phyloP scores from a whole-genome alignment of 2,329 filamentous ascomycete species.

The Blastomyces gilchristii region DNA sequence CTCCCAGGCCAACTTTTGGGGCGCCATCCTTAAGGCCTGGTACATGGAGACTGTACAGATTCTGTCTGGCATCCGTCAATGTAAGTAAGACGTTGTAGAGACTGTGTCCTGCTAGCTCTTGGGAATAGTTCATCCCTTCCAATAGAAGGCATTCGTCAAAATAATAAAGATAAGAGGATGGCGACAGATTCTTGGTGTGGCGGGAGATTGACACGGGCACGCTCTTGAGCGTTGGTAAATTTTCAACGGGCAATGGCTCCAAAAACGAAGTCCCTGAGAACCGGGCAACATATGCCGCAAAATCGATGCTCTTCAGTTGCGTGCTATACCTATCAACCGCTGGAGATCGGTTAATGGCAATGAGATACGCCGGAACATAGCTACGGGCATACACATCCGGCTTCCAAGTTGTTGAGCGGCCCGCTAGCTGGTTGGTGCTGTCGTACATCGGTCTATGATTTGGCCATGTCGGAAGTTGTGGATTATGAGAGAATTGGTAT shows the following conservation, averaged over 20 bases:
- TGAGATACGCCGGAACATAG: conserved; percentile 20
- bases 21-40: conserved; percentile 21
- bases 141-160: conserved; percentile 20
- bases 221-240: conserved; percentile 12
- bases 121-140: conserved; percentile 17
- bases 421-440: not conserved
- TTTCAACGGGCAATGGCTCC: conserved; percentile 10
- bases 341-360: conserved; percentile 21
- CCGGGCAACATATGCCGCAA: conserved; percentile 15
- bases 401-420: conserved; percentile 1
- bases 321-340: conserved; percentile 14
- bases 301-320: conserved; percentile 17
- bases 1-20: conserved; percentile 19
- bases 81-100: conserved; percentile 17
- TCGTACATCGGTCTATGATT: not conserved
- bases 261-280: conserved; percentile 18
- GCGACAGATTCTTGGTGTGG: conserved; percentile 10
- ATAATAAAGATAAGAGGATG: conserved; percentile 16
- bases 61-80: conserved; percentile 7
- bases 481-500: not conserved
- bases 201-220: conserved; percentile 11
- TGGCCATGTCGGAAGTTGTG: not conserved
- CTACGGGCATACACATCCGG: conserved; percentile 19
- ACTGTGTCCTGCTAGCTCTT: conserved; percentile 14
- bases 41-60: conserved; percentile 18